Percentiles rank a stretch among this genome's conserved stretches.
phyloP scores from a whole-genome alignment of 2,329 filamentous ascomycete species.

The Didymellaceae sp. region DNA sequence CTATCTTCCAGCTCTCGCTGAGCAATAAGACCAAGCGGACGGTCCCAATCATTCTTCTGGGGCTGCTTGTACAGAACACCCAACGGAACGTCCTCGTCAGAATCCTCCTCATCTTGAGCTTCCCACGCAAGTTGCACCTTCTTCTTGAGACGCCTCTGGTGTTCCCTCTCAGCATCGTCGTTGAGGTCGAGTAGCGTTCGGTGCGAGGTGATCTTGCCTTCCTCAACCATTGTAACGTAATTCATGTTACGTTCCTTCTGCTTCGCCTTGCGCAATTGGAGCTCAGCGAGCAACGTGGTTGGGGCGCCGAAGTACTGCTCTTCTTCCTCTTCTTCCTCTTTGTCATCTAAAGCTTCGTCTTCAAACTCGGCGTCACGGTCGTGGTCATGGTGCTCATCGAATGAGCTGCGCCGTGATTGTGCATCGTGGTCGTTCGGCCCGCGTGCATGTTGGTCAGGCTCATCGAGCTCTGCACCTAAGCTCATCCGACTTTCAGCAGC shows the following conservation, averaged over 20 bases:
- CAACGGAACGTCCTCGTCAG: constrained; percentile 83
- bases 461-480: constrained; percentile 41
- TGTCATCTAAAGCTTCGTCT: constrained; percentile 23
- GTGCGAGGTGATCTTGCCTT: constrained; percentile 71
- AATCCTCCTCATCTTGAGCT: constrained; percentile 59
- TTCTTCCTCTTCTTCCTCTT: constrained; percentile 54
- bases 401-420: constrained; percentile 19
- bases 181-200: constrained; percentile 90
- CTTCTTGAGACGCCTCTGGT: constrained; percentile 73
- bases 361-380: constrained; percentile 44
- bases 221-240: constrained; percentile 66
- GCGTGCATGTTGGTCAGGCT: constrained; percentile 39
- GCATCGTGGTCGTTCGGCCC: constrained; percentile 45
- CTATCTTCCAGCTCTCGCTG: constrained; percentile 87
- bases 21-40: constrained; percentile 77
- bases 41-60: constrained; percentile 59
- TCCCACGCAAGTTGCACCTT: constrained; percentile 93
- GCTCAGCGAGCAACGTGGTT: constrained; percentile 88
- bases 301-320: constrained; percentile 71
- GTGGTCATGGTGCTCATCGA: constrained; percentile 49
- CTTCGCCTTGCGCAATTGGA: constrained; percentile 89
- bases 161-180: constrained; percentile 84
- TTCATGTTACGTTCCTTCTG: constrained; percentile 80
- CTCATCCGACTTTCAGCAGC: constrained; percentile 47
- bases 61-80: constrained; percentile 72